Evolutionary conservation across 345 rosid genomes (phyloP), one percentile per base, ranked within the genome.

Genomic region (Melaleuca quinquenervia): DNA sequence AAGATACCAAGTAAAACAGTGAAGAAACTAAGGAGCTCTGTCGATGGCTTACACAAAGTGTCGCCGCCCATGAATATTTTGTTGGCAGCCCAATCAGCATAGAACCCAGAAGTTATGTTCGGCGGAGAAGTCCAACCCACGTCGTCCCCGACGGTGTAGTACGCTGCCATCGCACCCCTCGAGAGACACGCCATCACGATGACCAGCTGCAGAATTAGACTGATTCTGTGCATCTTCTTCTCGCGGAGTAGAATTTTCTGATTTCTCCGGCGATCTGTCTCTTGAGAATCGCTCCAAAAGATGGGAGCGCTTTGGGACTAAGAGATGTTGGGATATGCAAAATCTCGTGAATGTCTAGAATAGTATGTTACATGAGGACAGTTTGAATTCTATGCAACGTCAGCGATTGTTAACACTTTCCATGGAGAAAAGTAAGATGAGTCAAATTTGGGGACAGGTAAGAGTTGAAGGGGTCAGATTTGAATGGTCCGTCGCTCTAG

Each of bases 11-110:
- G 24, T 70, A 70, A 32, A 70, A 70, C 24, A 32, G 24, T 8
- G 78, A 32, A 70, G 45, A 70, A 45, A 82, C n/a, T 44, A 44
- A 11, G 9, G 51, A 60, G 22, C 22, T 60, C 29, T 11, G 50
- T 48, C 50, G 10, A 9, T 75, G 22, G 49, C 41, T 78, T 84
- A 89, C 92, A 86, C 6, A 88, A 55, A 11, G 51, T 0, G 84
- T 91, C 90, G 10, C 90, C 91, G 10, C 44, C 64, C 62, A 29
- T 15, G n/a, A 91, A 82, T 3, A 58, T 64, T 56, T 87, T 84
- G 29, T 70, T 45, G 58, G 60, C 48, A 41, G 64, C 86, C 91
- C 92, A 91, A 8, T 60, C 51, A 7, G 70, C 50, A 12, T 91
- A 91, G 36, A 54, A 83, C 62, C 85, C 52, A 3, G 16, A 1